Percentiles rank a stretch among this genome's conserved stretches.
Conservation (phyloP, 805 yeast species). For the Wickerhamiella azymoides region DNA sequence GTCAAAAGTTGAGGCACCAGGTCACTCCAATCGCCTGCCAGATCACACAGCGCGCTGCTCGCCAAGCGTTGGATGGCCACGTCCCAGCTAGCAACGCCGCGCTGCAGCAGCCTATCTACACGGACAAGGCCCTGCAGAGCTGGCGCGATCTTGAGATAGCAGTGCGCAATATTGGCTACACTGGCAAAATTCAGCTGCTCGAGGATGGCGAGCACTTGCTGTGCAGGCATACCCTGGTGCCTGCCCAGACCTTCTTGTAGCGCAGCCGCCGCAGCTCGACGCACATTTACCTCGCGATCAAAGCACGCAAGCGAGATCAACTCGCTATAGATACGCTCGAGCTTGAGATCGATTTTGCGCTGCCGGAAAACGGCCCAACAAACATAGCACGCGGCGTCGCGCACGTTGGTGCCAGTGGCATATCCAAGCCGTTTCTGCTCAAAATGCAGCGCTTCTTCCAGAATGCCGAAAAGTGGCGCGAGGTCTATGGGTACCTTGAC, state of each 20-base stretch:
- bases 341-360: constrained; percentile 14
- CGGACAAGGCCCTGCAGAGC: constrained; percentile 14
- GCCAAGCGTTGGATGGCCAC: constrained; percentile 32
- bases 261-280: constrained; percentile 78
- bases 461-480: constrained; percentile 11
- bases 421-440: constrained; percentile 41
- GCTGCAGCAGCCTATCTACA: constrained; percentile 23
- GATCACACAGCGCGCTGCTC: constrained; percentile 29
- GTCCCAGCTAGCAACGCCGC: constrained; percentile 29
- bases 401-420: constrained; percentile 49
- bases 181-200: constrained; percentile 43
- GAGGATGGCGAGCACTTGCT: constrained; percentile 30
- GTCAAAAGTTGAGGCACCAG: neutral
- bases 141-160: constrained; percentile 30
- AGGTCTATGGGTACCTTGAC: neutral
- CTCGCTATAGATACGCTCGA: constrained; percentile 21
- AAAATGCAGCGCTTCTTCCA: constrained; percentile 34
- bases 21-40: constrained; percentile 4
- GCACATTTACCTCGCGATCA: constrained; percentile 58
- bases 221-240: constrained; percentile 35
- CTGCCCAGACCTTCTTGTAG: constrained; percentile 78
- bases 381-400: constrained; percentile 77
- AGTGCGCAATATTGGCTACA: constrained; percentile 31
- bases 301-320: constrained; percentile 44
- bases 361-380: constrained; percentile 57